Evolutionary conservation across 257 asterid species (phyloP), one percentile per base, ranked within the genome.

Genomic region (Nemophila menziesii): DNA sequence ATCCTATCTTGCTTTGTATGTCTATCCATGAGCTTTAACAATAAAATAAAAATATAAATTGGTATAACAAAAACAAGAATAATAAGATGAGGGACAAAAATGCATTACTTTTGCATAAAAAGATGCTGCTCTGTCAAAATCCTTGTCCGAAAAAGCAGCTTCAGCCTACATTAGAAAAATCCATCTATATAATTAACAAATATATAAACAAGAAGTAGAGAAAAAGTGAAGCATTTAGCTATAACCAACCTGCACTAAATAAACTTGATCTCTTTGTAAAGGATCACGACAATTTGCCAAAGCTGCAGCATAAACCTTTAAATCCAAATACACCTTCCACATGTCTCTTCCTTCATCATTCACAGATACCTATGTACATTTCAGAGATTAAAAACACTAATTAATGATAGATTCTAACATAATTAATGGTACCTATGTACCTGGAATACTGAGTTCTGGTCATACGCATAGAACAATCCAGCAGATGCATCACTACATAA

Each of bases 401-500:
- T n/a, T n/a, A 48, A 24, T 13, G 20, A 20, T 21, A 49, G 23
- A 39, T 41, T 34, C 44, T 29, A 29, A 48, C 49, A 52, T 40
- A n/a, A 24, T 44, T 45, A 56, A 22, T n/a, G n/a, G n/a, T n/a
- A 48, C 55, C 46, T 56, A 18, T 23, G 52, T 50, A 80, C 98
- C 98, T 89, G 96, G 71, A 80, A 89, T 58, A 89, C 81, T 54
- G 96, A 79, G 59, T 74, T 74, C 55, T 84, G 93, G 62, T 89
- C 96, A 53, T 84, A 89, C 38, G 93, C 98, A 60, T 89, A 89
- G 67, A 89, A 89, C 60, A 89, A 75, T 60, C 98, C 98, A 49
- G 98, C 96, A 62, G 98, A 76, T 37, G 98, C 95, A 46, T 89
- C 98, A 56, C 94, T 84, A 71, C 98, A 89, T 71, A 89, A 74